These are phyloP conservation scores for Hansenula sp. DNA, from an alignment of 1,139 yeast species.

Conservation along the genomic window DNA sequence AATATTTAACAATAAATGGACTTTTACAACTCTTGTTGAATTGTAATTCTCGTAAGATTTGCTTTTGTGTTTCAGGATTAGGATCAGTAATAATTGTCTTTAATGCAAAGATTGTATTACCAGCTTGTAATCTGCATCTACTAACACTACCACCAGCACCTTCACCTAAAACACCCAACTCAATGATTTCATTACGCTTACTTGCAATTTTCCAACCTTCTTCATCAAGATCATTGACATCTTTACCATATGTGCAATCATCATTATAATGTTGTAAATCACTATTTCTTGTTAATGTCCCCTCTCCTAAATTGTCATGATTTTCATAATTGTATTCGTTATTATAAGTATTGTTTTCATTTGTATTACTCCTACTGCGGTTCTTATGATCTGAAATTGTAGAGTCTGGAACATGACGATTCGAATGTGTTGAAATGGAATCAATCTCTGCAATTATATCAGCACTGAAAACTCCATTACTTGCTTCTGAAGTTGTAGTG, in stretches of 20 bases:
- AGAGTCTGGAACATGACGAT: too few relatives aligned
- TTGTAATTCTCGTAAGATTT: constrained; percentile 84
- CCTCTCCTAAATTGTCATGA: constrained; percentile 6
- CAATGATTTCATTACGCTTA: constrained; percentile 52
- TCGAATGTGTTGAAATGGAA: constrained; percentile 5
- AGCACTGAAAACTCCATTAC: constrained; percentile 30
- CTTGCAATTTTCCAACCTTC: constrained; percentile 75
- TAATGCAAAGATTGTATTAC: constrained; percentile 71
- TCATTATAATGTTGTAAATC: background rate
- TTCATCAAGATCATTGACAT: constrained; percentile 61
- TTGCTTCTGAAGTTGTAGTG: constrained; percentile 23
- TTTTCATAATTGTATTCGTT: background rate
- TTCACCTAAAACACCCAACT: constrained; percentile 76
- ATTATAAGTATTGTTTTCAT: background rate
- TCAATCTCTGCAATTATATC: constrained; percentile 35
- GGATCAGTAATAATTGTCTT: constrained; percentile 72
- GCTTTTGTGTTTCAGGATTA: constrained; percentile 73
- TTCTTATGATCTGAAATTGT: background rate
- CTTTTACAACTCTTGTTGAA: constrained; percentile 80
- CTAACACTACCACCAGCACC: constrained; percentile 93
- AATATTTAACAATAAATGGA: constrained; percentile 83
- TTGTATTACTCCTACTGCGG: background rate
- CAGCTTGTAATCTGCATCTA: constrained; percentile 58
- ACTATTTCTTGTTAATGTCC: constrained; percentile 5
- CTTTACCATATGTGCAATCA: constrained; percentile 19